Base-by-base conservation (phyloP, 345 rosid species). In the Kandelia obovata region DNA sequence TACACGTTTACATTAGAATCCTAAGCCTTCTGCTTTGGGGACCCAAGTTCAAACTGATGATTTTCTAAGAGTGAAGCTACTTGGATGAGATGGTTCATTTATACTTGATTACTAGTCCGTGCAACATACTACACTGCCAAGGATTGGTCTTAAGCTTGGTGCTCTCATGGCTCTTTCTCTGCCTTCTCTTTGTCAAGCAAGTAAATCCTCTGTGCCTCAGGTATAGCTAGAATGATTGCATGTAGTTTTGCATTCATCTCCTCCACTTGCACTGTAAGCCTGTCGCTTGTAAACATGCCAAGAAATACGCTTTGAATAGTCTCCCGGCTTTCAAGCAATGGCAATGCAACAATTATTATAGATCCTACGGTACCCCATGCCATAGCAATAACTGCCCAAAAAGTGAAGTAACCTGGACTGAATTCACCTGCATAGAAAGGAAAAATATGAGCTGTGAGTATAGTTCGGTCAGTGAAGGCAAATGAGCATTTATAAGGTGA, bases 341-440 rank as follows among this genome's bases (percentile, higher is more conserved):
- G 97, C 57, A 93, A 66, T 5, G 82, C 90, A 23, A 93, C 82
- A 1, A 93, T 89, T 46, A 85, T 86, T 0, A 66, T 69, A 0
- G 97, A 93, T 67, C 96, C 96, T 32, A 91, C 53, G 20, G 94
- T 88, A 28, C 97, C 98, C 98, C 98, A 93, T 2, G 89, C 94
- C 49, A 93, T 76, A 2, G 96, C 87, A 55, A 93, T 80, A 5
- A 85, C 86, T 2, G 94, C 89, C 98, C 98, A 93, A 68, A 93
- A 93, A 69, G 91, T 83, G 79, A 91, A 93, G 67, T 93, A 93
- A 34, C 92, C 98, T 60, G 69, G 71, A 64, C 87, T 82, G 72
- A 87, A 93, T 37, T 77, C 83, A 59, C 80, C 90, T 86, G 83
- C 82, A 81, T 51, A 26, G 21, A 21, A 0, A 9, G 26, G 27